These are phyloP conservation scores for Diaporthe longicolla DNA, from an alignment of 2,329 filamentous ascomycete species.

Conservation along the genomic window DNA sequence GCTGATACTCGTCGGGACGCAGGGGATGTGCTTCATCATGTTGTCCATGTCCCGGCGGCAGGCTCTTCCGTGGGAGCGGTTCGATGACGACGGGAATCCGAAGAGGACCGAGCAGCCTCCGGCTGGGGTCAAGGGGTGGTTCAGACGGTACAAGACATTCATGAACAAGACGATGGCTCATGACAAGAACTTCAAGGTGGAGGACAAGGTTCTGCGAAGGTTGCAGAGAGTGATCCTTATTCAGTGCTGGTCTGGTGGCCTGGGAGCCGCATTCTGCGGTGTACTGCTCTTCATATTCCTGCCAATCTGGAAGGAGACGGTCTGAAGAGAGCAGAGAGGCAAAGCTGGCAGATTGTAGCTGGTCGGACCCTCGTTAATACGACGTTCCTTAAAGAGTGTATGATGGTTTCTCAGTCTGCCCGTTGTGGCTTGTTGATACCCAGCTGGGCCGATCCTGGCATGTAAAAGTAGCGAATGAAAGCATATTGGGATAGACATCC, in stretches of 20 bases:
- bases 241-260: slow-evolving; percentile 57
- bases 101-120: slow-evolving; percentile 32
- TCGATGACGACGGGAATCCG: slow-evolving; percentile 53
- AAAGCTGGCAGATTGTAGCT: background rate
- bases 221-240: slow-evolving; percentile 61
- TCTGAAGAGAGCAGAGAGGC: slow-evolving; percentile 30
- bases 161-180: slow-evolving; percentile 30
- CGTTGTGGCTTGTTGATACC: slow-evolving; percentile 31
- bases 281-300: slow-evolving; percentile 59
- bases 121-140: slow-evolving; percentile 22
- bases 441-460: slow-evolving; percentile 17
- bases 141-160: slow-evolving; percentile 23
- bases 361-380: background rate
- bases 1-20: slow-evolving; percentile 59
- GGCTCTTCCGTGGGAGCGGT: slow-evolving; percentile 62
- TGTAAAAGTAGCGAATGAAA: slow-evolving; percentile 15
- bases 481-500: background rate
- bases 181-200: slow-evolving; percentile 56
- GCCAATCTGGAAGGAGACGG: slow-evolving; percentile 59
- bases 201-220: slow-evolving; percentile 57
- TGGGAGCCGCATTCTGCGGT: slow-evolving; percentile 53
- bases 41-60: slow-evolving; percentile 62
- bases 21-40: slow-evolving; percentile 63
- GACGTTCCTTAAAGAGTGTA: background rate
- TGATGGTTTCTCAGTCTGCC: slow-evolving; percentile 18